These are phyloP conservation scores for Zea mays DNA, from an alignment of 176 grass and related monocot species.

Conservation along the genomic window DNA sequence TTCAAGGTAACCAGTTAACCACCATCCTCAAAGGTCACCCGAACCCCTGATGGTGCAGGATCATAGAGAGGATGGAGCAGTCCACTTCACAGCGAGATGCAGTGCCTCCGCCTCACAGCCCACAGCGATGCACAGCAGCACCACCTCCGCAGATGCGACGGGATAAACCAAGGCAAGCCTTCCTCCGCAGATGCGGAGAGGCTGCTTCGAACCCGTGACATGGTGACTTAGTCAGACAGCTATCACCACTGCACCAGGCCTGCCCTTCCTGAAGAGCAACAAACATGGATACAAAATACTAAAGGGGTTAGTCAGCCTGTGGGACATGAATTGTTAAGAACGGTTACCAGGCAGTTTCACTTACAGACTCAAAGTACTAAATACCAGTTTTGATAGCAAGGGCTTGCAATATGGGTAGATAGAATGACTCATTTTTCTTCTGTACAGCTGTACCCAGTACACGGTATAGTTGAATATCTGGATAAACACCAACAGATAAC, in stretches of 20 bases:
- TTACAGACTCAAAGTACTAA: constrained; percentile 44
- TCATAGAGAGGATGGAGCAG: neutral
- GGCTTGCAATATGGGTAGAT: constrained; percentile 53
- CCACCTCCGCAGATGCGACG: neutral
- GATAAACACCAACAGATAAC: constrained; percentile 64
- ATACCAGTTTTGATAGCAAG: constrained; percentile 68
- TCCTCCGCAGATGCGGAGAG: too few relatives aligned
- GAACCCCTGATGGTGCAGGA: neutral
- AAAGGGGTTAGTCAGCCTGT: neutral
- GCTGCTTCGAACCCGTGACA: too few relatives aligned
- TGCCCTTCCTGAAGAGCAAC: too few relatives aligned
- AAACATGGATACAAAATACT: too few relatives aligned
- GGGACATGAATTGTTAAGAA: constrained; percentile 12
- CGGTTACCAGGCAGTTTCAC: constrained; percentile 8
- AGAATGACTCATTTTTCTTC: constrained; percentile 50
- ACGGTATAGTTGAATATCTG: constrained; percentile 58
- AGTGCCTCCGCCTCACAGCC: neutral
- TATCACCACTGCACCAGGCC: too few relatives aligned
- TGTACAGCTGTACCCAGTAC: constrained; percentile 51
- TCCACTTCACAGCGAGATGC: neutral
- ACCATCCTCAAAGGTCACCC: neutral
- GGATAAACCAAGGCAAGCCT: too few relatives aligned
- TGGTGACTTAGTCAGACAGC: too few relatives aligned
- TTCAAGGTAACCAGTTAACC: neutral
- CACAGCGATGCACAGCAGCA: too few relatives aligned